Base-by-base conservation (phyloP, 331 rosid genomes). In the Arachis monticola region DNA sequence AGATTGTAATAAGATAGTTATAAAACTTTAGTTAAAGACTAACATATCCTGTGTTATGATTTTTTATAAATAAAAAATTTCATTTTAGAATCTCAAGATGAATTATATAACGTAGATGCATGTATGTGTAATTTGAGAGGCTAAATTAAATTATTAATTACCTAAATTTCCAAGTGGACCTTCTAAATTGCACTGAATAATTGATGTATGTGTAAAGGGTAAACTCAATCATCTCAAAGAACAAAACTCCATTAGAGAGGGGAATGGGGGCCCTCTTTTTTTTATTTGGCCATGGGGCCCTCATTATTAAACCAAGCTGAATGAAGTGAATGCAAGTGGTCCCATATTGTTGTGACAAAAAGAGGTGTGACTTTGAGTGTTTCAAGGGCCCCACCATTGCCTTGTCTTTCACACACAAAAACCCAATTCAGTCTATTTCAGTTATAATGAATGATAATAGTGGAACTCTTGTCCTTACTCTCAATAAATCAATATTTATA, bases 341-440 rank as follows among this genome's bases (percentile, higher is more conserved):
- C 82, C 80, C 73, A 58, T 35, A 35, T 35, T 35, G 4, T 0
- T 13, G 31, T 69, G 80, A 32, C 57, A 77, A 68, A 68, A 82
- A 68, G 69, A 53, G 67, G 7, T 72, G 46, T 56, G 73, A 68
- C 85, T 69, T 78, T 78, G 64, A 77, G 55, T 38, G 74, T 69
- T 46, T 44, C 12, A 68, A 74, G 45, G 76, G 72, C 42, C 66
- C 76, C 79, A 35, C 76, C 70, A 66, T 41, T n/a, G n/a, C 69
- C 52, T 8, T 69, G 8, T 51, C 77, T 52, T 66, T 56, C 85
- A 35, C 59, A 87, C 12, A 61, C n/a, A 56, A 67, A 51, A 64
- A 62, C 84, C 85, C 83, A 84, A 82, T 70, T 72, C 51, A 41
- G 83, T 88, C 87, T 38, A 80, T 65, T 84, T 80, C 87, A 77